These are phyloP conservation scores for Russula sp. DNA, from an alignment of 768 basidiomycete species.

Conservation along the genomic window DNA sequence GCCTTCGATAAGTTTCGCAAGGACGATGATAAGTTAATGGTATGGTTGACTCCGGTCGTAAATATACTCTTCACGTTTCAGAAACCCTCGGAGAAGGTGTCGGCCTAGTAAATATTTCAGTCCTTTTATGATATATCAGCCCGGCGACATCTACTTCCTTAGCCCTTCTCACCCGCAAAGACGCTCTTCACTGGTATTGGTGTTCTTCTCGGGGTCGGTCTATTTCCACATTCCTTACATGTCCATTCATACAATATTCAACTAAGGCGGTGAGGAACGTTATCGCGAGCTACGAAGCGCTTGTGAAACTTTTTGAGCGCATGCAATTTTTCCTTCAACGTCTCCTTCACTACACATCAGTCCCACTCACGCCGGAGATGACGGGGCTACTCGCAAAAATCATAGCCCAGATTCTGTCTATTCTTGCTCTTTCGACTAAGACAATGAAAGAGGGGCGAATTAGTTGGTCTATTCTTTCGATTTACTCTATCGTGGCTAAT, in stretches of 20 bases:
- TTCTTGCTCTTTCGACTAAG: slow-evolving; percentile 1
- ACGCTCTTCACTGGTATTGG: neutral
- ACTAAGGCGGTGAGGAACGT: slow-evolving; percentile 4
- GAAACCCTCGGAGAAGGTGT: neutral
- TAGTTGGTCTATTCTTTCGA: neutral
- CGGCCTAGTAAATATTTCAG: neutral
- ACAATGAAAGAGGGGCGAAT: neutral
- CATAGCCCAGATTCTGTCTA: neutral
- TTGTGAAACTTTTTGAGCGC: slow-evolving; percentile 12
- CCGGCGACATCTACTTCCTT: neutral
- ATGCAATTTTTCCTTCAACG: slow-evolving; percentile 10
- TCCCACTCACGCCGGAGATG: neutral
- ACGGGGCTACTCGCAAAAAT: slow-evolving; percentile 2
- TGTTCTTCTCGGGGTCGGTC: neutral
- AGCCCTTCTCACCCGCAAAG: neutral
- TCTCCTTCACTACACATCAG: neutral
- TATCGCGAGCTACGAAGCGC: neutral
- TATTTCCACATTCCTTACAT: neutral
- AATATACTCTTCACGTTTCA: neutral
- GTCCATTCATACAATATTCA: neutral
- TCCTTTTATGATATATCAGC: neutral
- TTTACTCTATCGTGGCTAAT: neutral
- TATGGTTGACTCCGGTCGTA: too few species aligned
- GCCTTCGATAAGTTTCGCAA: too few species aligned
- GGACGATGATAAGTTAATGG: too few species aligned